A percentile compares a stretch with the other conserved stretches of the same genome.
Conservation (phyloP, 176 grass and related monocot genomes). For the Calamus simplicifolius region DNA sequence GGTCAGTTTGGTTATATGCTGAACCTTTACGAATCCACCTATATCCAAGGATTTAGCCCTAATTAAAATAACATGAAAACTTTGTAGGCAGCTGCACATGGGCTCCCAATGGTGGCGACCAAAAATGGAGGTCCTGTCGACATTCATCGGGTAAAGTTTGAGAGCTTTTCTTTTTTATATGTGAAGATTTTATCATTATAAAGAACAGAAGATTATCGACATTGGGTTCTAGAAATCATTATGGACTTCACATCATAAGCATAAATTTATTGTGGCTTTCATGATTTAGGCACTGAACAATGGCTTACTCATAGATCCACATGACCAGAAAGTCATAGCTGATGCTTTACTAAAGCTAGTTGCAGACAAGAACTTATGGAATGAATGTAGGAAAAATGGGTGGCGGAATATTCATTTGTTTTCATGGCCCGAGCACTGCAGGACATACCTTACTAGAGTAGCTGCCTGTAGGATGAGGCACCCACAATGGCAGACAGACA, state of each 20-base stretch:
- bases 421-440: slow-evolving; percentile 97
- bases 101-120: slow-evolving; percentile 94
- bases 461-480: slow-evolving; percentile 82
- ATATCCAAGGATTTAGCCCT: background rate
- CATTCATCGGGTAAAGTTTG: slow-evolving; percentile 57
- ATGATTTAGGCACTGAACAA: slow-evolving; percentile 65
- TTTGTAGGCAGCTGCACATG: slow-evolving; percentile 79
- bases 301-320: slow-evolving; percentile 75
- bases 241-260: too few species aligned
- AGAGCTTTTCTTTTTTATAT: background rate
- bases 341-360: slow-evolving; percentile 86
- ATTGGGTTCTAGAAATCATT: too few species aligned
- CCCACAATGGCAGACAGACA: slow-evolving; percentile 78
- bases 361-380: slow-evolving; percentile 84
- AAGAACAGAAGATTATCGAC: too few species aligned
- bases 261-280: background rate
- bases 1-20: slow-evolving; percentile 26
- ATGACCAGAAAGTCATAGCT: slow-evolving; percentile 75
- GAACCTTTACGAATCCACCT: slow-evolving; percentile 7
- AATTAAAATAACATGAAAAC: background rate
- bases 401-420: slow-evolving; percentile 90
- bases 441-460: slow-evolving; percentile 76
- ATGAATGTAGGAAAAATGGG: slow-evolving; percentile 86
- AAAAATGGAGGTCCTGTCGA: slow-evolving; percentile 96
- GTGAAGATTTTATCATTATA: too few species aligned